Evolutionary conservation across 1,139 yeast species (phyloP), one percentile per base, ranked within the genome.

Genomic region (Pichia sp.): DNA sequence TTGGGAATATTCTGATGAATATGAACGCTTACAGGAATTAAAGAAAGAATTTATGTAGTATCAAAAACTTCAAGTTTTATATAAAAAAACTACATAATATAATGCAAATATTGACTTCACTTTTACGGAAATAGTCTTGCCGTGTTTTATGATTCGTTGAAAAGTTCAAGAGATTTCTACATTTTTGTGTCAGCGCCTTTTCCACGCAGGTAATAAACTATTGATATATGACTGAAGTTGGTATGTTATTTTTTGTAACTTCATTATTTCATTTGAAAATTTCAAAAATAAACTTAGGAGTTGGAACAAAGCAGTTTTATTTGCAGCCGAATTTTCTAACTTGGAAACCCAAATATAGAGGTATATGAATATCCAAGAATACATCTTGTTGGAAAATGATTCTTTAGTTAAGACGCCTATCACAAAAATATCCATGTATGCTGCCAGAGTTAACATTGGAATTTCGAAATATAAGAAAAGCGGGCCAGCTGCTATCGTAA

Each of bases 1-100:
- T 57, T 87, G 95, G 95, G 90, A 85, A 57, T 90, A 76, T 52
- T 71, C 85, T 3, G 80, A 75, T 34, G 95, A 88, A 2, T 88
- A 94, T 87, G 77, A 79, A 37, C 71, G 70, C 48, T 65, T 90
- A 46, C 64, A 69, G 48, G 75, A 72, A 33, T 57, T 84, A 58
- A 81, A 81, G 62, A 70, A 67, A 37, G 74, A 72, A 16, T 28
- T 46, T 3, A 43, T 40, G 33, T 8, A 31, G 11, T 31, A 31
- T 16, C 23, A 2, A 16, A 16, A 16, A 16, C 23, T 16, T 16
- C 23, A 16, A 16, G 23, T 16, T 16, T 16, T 16, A 16, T 16
- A 16, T 16, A 16, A 16, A 16, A n/a, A 16, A 16, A 16, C 23
- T 16, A 16, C 23, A 16, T 16, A 16, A 16, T 16, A 16, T 16